phyloP scores from a whole-genome alignment of 2,329 filamentous ascomycete genomes.

The Venturia effusa region DNA sequence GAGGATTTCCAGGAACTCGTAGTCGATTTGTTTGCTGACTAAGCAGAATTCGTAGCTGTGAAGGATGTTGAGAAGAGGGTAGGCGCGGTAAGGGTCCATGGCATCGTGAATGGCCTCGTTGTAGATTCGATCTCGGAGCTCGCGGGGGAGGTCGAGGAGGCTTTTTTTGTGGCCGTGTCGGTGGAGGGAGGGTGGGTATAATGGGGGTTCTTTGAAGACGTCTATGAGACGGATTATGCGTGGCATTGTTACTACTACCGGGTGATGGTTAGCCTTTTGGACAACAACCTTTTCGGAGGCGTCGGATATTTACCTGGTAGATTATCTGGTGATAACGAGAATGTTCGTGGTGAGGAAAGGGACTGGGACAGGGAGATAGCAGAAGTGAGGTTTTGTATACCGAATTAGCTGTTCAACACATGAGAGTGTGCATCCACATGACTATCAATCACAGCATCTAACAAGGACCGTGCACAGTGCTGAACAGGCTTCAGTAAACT shows the following conservation, averaged over 20 bases:
- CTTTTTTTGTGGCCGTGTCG: background rate
- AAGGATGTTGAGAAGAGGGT: background rate
- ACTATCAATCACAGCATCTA: background rate
- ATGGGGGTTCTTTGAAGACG: background rate
- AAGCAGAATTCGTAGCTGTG: background rate
- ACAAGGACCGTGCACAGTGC: too few relatives aligned
- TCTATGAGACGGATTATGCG: background rate
- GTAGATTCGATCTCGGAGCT: background rate
- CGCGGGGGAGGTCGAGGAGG: background rate
- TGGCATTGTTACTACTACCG: background rate
- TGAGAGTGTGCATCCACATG: background rate
- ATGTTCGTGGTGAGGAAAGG: too few relatives aligned
- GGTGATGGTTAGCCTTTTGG: too few relatives aligned
- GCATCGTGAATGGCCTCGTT: too few relatives aligned
- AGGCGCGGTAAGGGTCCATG: too few relatives aligned
- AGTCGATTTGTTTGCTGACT: background rate
- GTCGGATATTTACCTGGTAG: too few relatives aligned
- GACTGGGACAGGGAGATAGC: too few relatives aligned
- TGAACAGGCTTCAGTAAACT: too few relatives aligned
- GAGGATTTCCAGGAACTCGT: background rate
- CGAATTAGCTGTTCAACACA: background rate
- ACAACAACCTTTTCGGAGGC: too few relatives aligned
- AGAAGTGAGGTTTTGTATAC: background rate
- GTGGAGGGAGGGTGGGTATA: background rate
- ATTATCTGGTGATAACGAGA: too few relatives aligned